These are phyloP conservation scores for Triticum timopheevii DNA, from an alignment of 176 grass and related monocot species.

Conservation along the genomic window DNA sequence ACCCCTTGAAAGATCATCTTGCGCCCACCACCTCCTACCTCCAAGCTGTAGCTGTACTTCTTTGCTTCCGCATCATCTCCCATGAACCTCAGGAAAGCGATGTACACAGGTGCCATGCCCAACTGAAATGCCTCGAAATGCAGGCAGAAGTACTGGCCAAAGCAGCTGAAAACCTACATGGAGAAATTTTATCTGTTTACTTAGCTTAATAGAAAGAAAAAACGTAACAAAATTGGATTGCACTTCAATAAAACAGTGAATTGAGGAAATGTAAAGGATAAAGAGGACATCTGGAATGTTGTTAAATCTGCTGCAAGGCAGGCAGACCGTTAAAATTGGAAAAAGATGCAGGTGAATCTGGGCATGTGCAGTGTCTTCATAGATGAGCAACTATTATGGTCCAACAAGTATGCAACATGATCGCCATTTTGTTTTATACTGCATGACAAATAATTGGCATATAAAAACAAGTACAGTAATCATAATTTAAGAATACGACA, in stretches of 20 bases:
- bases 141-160: slow-evolving; percentile 88
- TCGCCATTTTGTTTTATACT: background rate
- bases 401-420: background rate
- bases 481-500: slow-evolving; percentile 1
- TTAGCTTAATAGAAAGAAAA: background rate
- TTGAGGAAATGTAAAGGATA: background rate
- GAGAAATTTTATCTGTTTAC: background rate
- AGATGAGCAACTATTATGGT: background rate
- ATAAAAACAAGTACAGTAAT: background rate
- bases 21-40: slow-evolving; percentile 81
- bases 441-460: background rate
- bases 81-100: slow-evolving; percentile 96
- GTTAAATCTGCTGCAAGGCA: too few relatives aligned
- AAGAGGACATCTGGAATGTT: slow-evolving; percentile 11
- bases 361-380: background rate
- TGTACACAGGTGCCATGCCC: slow-evolving; percentile 75
- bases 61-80: slow-evolving; percentile 81
- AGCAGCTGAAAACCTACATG: slow-evolving; percentile 89
- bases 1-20: slow-evolving; percentile 96
- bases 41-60: slow-evolving; percentile 87
- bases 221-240: background rate
- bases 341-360: slow-evolving; percentile 25
- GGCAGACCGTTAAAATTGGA: background rate
- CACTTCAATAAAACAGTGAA: background rate
- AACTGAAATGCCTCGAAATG: slow-evolving; percentile 96